Percentiles rank a stretch among this genome's conserved stretches.
These are phyloP conservation scores for Euphrasia confusa DNA, from an alignment of 257 asterid genomes.

Conservation along the genomic window DNA sequence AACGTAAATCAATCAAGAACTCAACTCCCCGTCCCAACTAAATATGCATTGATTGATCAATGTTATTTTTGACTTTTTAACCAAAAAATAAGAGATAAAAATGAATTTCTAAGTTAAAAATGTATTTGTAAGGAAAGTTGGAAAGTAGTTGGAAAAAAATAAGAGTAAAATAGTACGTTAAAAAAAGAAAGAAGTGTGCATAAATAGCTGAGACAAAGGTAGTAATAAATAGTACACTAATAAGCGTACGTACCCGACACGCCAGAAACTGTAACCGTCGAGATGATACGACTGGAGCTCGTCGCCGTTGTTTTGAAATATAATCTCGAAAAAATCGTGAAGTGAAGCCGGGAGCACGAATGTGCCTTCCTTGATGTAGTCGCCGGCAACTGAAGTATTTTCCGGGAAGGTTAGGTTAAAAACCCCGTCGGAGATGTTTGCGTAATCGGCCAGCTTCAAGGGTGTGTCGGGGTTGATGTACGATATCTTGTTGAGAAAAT, in stretches of 20 bases:
- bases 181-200: too few species aligned
- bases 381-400: not conserved
- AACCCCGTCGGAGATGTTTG: conserved; percentile 55
- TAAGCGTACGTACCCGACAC: conserved; percentile 68
- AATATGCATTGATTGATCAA: too few species aligned
- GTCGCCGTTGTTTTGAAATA: conserved; percentile 53
- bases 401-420: conserved; percentile 43
- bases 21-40: too few species aligned
- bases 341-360: conserved; percentile 49
- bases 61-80: too few species aligned
- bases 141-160: too few species aligned
- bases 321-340: conserved; percentile 64
- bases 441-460: conserved; percentile 75
- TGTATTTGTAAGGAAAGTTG: too few species aligned
- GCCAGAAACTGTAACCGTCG: conserved; percentile 90
- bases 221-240: too few species aligned
- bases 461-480: conserved; percentile 58
- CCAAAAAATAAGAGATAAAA: too few species aligned
- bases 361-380: conserved; percentile 23
- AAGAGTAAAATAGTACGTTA: too few species aligned
- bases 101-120: too few species aligned
- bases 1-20: not conserved
- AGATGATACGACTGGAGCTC: conserved; percentile 66
- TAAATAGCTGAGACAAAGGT: too few species aligned
- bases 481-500: conserved; percentile 60